Conservation (phyloP, 192 early-diverging fungal species). For the Lobosporangium transversale region DNA sequence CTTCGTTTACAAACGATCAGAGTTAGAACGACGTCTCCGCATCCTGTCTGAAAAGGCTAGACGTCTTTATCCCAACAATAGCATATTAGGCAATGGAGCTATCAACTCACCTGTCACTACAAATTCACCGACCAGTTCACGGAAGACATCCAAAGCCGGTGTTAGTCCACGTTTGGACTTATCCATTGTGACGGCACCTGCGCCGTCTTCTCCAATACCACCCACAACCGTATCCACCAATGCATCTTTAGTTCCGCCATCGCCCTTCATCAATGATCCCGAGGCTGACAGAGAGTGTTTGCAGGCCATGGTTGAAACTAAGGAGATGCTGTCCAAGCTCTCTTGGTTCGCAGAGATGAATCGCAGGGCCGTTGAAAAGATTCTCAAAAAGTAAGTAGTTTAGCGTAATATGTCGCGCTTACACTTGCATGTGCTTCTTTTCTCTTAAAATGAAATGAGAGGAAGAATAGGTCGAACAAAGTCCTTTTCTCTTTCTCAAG, state of each 20-base stretch:
- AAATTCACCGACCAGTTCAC: neutral
- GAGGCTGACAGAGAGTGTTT: slow-evolving; percentile 56
- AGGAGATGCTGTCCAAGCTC: slow-evolving; percentile 57
- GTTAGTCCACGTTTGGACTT: slow-evolving; percentile 20
- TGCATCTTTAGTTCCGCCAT: slow-evolving; percentile 20
- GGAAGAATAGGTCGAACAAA: neutral
- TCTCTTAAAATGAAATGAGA: neutral
- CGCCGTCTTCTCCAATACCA: slow-evolving; percentile 1
- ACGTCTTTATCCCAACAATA: slow-evolving; percentile 8
- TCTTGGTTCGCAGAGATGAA: slow-evolving; percentile 65
- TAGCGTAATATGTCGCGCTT: too few relatives aligned
- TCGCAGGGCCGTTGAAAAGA: slow-evolving; percentile 60
- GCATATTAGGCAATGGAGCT: neutral
- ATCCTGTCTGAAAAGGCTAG: slow-evolving; percentile 65
- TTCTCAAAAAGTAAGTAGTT: slow-evolving; percentile 70
- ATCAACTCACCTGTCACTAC: neutral
- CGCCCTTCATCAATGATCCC: slow-evolving; percentile 48
- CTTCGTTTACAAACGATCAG: slow-evolving; percentile 80
- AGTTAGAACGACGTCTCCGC: slow-evolving; percentile 75
- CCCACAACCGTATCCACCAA: neutral
- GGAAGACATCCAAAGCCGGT: neutral
- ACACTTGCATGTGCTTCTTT: too few relatives aligned
- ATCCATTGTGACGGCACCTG: slow-evolving; percentile 24
- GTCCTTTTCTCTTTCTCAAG: neutral
- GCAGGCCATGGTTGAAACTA: slow-evolving; percentile 57